Evolutionary conservation across 306 rosid species (phyloP).

Genomic region (Delonix regia): DNA sequence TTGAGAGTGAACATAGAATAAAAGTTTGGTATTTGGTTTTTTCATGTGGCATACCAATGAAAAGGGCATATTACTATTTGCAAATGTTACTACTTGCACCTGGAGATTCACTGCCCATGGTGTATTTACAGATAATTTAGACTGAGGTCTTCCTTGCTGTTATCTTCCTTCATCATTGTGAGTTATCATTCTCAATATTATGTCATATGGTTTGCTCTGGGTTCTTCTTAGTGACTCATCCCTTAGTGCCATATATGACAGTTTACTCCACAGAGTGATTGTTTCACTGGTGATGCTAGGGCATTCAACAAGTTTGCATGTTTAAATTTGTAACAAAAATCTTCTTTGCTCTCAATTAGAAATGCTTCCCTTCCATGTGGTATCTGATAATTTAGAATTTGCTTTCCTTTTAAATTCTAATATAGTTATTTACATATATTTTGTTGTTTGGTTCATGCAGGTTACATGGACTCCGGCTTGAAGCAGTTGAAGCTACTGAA

Average conservation of each 20-base stretch:
- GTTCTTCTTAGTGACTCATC: slow-evolving; percentile 14
- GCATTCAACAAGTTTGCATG: slow-evolving; percentile 6
- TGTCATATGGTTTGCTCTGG: slow-evolving; percentile 11
- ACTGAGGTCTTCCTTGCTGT: background rate
- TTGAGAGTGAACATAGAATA: slow-evolving; percentile 17
- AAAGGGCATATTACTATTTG: background rate
- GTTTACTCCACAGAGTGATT: slow-evolving; percentile 3
- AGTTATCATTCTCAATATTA: background rate
- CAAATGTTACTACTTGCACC: background rate
- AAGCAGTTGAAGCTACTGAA: slow-evolving; percentile 47
- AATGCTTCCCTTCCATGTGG: slow-evolving; percentile 29
- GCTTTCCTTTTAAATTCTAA: background rate
- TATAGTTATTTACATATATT: background rate
- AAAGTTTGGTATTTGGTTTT: background rate
- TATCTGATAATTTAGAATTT: background rate
- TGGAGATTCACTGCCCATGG: background rate
- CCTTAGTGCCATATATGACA: slow-evolving; percentile 2
- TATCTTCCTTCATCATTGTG: slow-evolving; percentile 22
- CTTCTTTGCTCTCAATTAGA: slow-evolving; percentile 16
- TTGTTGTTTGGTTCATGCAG: slow-evolving; percentile 49
- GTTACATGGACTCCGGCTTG: slow-evolving; percentile 69
- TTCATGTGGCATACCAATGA: slow-evolving; percentile 3
- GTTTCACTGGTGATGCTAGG: slow-evolving; percentile 13
- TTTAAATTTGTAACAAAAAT: slow-evolving; percentile 8
- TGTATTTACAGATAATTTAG: slow-evolving; percentile 15